Evolutionary conservation across 2,329 filamentous ascomycete genomes (phyloP).

Genomic region (Fusarium nurragi): DNA sequence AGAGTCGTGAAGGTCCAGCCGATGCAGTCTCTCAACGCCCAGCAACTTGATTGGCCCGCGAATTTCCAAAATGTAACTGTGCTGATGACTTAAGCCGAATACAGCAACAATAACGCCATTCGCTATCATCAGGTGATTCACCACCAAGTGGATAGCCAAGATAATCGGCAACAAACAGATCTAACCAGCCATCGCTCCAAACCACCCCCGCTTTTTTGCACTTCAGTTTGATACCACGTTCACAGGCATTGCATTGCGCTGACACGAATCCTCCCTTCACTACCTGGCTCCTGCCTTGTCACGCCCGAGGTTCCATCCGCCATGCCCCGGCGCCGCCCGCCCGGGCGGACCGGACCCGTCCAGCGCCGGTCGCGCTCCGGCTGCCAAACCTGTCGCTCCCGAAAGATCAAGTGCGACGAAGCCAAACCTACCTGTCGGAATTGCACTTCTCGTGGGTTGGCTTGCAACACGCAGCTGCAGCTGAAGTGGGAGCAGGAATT

Average conservation of each 20-base stretch:
- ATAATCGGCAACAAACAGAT: constrained; percentile 16
- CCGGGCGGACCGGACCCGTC: constrained; percentile 21
- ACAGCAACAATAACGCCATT: background rate
- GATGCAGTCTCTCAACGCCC: background rate
- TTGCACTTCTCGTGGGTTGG: constrained; percentile 26
- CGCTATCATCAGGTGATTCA: constrained; percentile 20
- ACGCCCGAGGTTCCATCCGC: background rate
- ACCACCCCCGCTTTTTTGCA: constrained; percentile 28
- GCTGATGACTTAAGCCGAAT: background rate
- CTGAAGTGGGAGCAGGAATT: constrained; percentile 48
- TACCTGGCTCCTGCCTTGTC: background rate
- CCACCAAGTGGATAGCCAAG: constrained; percentile 5
- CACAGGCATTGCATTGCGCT: background rate
- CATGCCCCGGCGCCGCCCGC: constrained; percentile 36
- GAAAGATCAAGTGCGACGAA: constrained; percentile 42
- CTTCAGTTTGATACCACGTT: background rate
- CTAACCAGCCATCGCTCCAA: background rate
- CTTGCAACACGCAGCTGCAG: constrained; percentile 23
- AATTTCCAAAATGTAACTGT: background rate
- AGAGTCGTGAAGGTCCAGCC: constrained; percentile 29
- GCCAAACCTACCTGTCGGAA: constrained; percentile 33
- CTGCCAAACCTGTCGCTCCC: constrained; percentile 38
- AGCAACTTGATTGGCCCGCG: background rate
- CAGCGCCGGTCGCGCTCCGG: constrained; percentile 35
- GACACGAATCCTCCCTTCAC: background rate